Conservation (phyloP, 129 eudicot genomes). For the Escallonia herrerae region DNA sequence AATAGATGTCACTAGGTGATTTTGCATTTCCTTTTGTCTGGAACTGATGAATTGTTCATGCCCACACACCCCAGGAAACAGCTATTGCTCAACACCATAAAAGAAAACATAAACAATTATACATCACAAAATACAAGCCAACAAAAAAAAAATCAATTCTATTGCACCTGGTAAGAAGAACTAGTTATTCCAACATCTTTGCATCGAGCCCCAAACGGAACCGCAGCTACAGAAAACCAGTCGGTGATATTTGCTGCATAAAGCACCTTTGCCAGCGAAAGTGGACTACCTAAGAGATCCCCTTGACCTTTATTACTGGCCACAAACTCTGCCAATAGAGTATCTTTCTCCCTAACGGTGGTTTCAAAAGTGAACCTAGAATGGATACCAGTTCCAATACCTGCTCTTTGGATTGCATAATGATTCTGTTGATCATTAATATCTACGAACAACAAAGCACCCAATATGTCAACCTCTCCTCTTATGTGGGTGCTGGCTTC, state of each 20-base stretch:
- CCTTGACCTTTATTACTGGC: constrained; percentile 32
- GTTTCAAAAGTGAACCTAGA: constrained; percentile 70
- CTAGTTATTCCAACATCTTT: constrained; percentile 48
- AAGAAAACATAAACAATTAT: neutral
- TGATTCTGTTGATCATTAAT: constrained; percentile 35
- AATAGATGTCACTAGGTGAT: too few relatives aligned
- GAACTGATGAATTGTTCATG: too few relatives aligned
- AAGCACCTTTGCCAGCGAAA: constrained; percentile 57
- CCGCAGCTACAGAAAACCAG: constrained; percentile 68
- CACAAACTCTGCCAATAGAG: constrained; percentile 56
- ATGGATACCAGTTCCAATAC: constrained; percentile 50
- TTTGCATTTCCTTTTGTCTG: too few relatives aligned
- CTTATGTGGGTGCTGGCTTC: constrained; percentile 55
- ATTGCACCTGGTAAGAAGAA: constrained; percentile 29
- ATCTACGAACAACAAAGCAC: constrained; percentile 45
- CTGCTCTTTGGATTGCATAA: constrained; percentile 54
- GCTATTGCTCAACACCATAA: too few relatives aligned
- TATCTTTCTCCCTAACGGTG: constrained; percentile 52
- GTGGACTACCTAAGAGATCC: constrained; percentile 36
- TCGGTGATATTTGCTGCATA: constrained; percentile 68
- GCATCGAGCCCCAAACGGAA: constrained; percentile 78
- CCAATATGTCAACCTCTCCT: constrained; percentile 66
- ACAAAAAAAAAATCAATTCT: neutral
- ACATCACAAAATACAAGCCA: neutral
- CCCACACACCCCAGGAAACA: too few relatives aligned